phyloP scores from a whole-genome alignment of 192 early-diverging fungal species.

The Backusella tarrabulga region DNA sequence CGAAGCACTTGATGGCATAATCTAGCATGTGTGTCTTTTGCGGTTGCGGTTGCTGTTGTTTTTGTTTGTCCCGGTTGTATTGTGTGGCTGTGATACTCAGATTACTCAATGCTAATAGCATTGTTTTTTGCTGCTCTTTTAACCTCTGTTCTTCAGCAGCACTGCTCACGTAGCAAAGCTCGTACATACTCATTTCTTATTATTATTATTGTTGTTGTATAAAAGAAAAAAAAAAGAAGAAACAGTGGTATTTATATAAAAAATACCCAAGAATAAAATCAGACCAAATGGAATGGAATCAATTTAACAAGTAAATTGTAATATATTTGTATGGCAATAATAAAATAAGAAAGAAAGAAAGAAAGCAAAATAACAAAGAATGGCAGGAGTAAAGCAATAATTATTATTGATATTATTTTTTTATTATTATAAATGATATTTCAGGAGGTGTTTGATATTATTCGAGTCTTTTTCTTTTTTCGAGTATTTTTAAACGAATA shows the following conservation, averaged over 20 bases:
- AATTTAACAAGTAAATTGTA: not conserved
- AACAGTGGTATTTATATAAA: not conserved
- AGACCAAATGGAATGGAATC: not conserved
- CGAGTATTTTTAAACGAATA: not conserved
- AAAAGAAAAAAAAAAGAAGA: not conserved
- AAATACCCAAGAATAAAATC: not conserved
- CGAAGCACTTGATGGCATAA: not conserved
- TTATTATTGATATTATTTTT: not conserved
- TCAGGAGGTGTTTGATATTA: not conserved
- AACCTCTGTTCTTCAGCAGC: not conserved
- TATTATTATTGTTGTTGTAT: not conserved
- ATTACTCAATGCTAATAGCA: not conserved
- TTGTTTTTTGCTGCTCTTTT: slow-evolving; percentile 2
- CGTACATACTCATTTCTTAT: not conserved
- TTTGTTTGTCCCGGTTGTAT: not conserved
- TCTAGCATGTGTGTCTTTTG: not conserved
- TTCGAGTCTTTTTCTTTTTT: too few relatives aligned
- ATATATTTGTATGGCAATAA: not conserved
- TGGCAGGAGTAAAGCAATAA: not conserved
- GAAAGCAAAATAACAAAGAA: not conserved
- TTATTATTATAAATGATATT: not conserved
- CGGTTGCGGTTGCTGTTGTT: not conserved
- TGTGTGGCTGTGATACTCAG: not conserved
- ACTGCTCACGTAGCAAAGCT: not conserved
- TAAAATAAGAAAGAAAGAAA: not conserved